phyloP scores from a whole-genome alignment of 257 asterid species.

The Gentiana straminea region DNA sequence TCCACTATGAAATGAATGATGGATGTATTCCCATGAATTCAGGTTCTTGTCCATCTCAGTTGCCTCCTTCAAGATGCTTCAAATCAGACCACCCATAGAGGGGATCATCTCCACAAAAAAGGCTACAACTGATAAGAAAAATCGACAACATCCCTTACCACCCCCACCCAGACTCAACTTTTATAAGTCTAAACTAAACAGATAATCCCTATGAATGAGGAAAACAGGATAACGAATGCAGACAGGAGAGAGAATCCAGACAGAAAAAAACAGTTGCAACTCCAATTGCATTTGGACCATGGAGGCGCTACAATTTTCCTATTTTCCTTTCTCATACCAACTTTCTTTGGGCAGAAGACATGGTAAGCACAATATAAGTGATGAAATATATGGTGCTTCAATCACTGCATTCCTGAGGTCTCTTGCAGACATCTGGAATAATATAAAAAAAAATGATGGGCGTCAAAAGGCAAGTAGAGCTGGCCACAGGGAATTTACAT shows the following conservation, averaged over 20 bases:
- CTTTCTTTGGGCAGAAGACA: constrained; percentile 5
- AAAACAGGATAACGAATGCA: background rate
- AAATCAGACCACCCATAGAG: constrained; percentile 18
- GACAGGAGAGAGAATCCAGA: background rate
- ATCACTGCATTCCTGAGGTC: constrained; percentile 27
- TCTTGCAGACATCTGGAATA: constrained; percentile 36
- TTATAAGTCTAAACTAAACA: background rate
- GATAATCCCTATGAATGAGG: background rate
- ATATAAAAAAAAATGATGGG: constrained; percentile 23
- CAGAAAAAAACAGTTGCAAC: background rate
- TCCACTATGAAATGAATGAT: constrained; percentile 55
- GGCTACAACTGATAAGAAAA: constrained; percentile 4
- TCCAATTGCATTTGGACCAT: background rate
- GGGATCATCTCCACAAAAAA: constrained; percentile 12
- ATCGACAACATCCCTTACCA: background rate
- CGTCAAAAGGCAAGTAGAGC: constrained; percentile 50
- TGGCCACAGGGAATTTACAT: constrained; percentile 77
- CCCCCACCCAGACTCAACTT: constrained; percentile 3
- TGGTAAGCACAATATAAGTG: constrained; percentile 19
- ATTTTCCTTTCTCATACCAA: background rate
- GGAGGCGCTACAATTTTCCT: background rate
- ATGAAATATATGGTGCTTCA: constrained; percentile 37
- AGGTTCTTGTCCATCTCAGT: constrained; percentile 35
- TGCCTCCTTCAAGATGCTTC: constrained; percentile 32
- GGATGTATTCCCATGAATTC: constrained; percentile 26